Percentiles rank a stretch among this genome's conserved stretches.
Conservation (phyloP, 192 early-diverging fungal species). For the Mortierella alpina region DNA sequence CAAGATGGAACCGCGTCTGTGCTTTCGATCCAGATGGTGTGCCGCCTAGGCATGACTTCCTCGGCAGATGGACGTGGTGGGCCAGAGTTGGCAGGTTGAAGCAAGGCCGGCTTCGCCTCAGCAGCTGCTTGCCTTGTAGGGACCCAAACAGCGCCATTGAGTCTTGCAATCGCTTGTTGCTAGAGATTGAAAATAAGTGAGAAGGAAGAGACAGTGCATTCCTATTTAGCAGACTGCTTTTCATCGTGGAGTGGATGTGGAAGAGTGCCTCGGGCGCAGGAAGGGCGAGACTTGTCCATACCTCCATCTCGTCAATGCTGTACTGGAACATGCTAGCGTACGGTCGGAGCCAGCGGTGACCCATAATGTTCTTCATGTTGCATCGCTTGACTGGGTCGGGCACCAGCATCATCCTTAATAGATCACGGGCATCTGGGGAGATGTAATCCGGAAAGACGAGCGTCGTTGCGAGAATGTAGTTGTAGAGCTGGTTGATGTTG, state of each 20-base stretch:
- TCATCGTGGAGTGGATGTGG: too few species aligned
- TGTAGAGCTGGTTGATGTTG: conserved; percentile 87
- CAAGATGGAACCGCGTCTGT: conserved; percentile 35
- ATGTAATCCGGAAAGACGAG: conserved; percentile 91
- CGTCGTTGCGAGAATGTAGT: conserved; percentile 84
- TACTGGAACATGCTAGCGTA: conserved; percentile 61
- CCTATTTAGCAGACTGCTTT: too few species aligned
- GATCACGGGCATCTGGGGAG: conserved; percentile 78
- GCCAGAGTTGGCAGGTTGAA: conserved; percentile 21
- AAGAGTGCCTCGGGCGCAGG: too few species aligned
- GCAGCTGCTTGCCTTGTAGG: conserved; percentile 29
- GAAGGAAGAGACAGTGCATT: background rate
- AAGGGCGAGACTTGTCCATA: background rate
- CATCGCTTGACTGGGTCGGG: conserved; percentile 87
- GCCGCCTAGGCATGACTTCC: conserved; percentile 46
- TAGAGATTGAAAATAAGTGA: background rate
- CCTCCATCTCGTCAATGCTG: conserved; percentile 52
- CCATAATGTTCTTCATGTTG: conserved; percentile 80
- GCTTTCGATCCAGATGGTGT: conserved; percentile 52
- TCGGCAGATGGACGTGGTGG: conserved; percentile 46
- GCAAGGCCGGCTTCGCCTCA: background rate
- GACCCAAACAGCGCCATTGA: conserved; percentile 41
- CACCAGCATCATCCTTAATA: conserved; percentile 91
- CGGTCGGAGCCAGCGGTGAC: conserved; percentile 73
- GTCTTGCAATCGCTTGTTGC: conserved; percentile 41